Evolutionary conservation across 2,329 filamentous ascomycete species (phyloP), one percentile per base, ranked within the genome.

Genomic region (Colletotrichum sp.): DNA sequence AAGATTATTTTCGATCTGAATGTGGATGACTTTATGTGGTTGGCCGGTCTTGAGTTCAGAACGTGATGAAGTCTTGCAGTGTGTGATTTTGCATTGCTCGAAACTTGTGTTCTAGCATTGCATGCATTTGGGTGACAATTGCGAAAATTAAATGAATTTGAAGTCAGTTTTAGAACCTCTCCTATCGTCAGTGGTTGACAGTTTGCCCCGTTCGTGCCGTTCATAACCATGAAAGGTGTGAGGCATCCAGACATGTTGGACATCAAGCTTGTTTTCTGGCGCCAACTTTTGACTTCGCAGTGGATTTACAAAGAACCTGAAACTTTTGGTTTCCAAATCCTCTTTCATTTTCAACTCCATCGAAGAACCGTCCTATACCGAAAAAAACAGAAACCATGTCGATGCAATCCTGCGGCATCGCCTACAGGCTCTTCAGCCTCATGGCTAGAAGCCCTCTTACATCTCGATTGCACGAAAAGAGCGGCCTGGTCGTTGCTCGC

Each of bases 331-430:
- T 12, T 44, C 5, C 1, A 6, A n/a, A 44, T 10, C 36, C 16
- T 44, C 39, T 6, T 44, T n/a, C 16, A 10, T n/a, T 44, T 44
- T 2, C 18, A 44, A 10, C 9, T n/a, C 39, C 2, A 44, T 44
- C 18, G 9, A 44, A 12, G 8, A 44, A 44, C 0, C 18, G 5
- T n/a, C 18, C 9, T 6, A 44, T 6, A 44, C 12, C 39, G 34
- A n/a, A 44, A 49, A 49, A n/a, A n/a, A 1, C 6, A 49, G n/a
- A 49, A 49, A 49, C 44, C 2, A 49, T 49, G 44, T 49, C 44
- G 6, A 0, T 49, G 44, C 44, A 3, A 0, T 13, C 44, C 0
- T 21, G 10, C 44, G 0, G 2, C n/a, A 49, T 1, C 44, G 10
- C 44, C 18, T 49, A 4, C 1, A 49, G 44, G 44, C 18, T 49